Base-by-base conservation (phyloP, 208 protist genomes). In the Trypanosoma scelopori region DNA sequence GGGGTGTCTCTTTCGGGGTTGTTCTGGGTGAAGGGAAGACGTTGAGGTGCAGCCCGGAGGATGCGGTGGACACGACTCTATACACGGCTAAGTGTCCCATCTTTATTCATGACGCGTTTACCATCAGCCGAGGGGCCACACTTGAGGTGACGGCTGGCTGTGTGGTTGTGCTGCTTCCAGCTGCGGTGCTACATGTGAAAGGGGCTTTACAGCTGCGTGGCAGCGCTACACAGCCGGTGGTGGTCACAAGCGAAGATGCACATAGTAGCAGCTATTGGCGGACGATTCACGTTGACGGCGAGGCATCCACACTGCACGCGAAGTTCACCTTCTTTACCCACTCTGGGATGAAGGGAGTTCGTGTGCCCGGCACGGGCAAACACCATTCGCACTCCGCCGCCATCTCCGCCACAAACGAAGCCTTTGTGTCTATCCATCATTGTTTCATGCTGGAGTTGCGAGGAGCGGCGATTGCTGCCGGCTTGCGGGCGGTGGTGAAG, bases 381-480 rank as follows among this genome's bases (percentile, higher is more conserved):
- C 74, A 79, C 45, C 45, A 67, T 27, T 76, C 46, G 16, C 65
- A 74, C 30, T 69, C 63, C 22, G 65, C 74, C n/a, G 69, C 74
- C 9, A 55, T 79, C 35, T 59, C 67, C 3, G 62, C 68, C 12
- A 68, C 51, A 23, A 58, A 70, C 30, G 15, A 18, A 15, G 59
- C 60, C 9, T 43, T 51, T 1, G 28, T 64, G 13, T 53, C 30
- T 11, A 35, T 74, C 12, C 46, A 46, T 30, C 45, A 74, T 43
- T 30, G 28, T 22, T 62, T 62, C 35, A 39, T 79, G 23, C 11
- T 74, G 20, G 67, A 65, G n/a, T 32, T 70, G 28, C 1, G 39
- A 22, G 74, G 74, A 16, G 49, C 74, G 3, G 74, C 46, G 1
- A 72, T 79, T 56, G 69, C 57, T 23, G 66, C 74, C 5, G 74